Conservation (phyloP, 495 filamentous ascomycete species). For the Lichenothelia convexa region DNA sequence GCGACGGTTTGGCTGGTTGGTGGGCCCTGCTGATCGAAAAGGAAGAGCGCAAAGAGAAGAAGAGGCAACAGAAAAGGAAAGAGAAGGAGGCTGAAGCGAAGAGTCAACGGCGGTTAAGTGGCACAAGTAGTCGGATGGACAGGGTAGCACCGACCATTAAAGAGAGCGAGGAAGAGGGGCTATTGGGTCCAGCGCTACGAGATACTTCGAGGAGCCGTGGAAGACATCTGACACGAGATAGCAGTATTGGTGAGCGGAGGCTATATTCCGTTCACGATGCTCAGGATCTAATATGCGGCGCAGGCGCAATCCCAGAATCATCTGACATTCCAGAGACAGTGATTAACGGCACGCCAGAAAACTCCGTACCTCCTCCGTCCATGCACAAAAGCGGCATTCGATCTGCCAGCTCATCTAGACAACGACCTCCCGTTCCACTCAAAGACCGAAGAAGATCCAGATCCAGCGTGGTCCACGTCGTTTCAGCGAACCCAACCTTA, state of each 20-base stretch:
- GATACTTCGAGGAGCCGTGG: constrained; percentile 22
- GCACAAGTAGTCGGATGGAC: constrained; percentile 68
- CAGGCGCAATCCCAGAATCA: constrained; percentile 42
- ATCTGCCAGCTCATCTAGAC: constrained; percentile 48
- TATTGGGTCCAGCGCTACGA: constrained; percentile 19
- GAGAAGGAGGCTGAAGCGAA: constrained; percentile 70
- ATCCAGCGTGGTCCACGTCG: constrained; percentile 64
- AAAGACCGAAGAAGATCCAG: constrained; percentile 62
- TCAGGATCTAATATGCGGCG: constrained; percentile 56
- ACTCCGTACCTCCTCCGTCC: constrained; percentile 40
- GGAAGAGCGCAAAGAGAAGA: constrained; percentile 73
- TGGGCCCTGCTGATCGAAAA: constrained; percentile 93
- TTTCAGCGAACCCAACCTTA: constrained; percentile 51
- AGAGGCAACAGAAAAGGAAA: constrained; percentile 67
- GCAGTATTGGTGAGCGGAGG: constrained; percentile 10
- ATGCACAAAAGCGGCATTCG: constrained; percentile 63
- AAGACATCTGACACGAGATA: constrained; percentile 16
- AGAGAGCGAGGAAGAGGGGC: constrained; percentile 58
- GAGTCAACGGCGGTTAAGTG: constrained; percentile 63
- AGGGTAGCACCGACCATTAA: constrained; percentile 52
- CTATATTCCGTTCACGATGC: constrained; percentile 25
- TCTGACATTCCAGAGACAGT: no score
- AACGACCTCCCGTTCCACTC: constrained; percentile 62
- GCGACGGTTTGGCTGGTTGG: constrained; percentile 84
- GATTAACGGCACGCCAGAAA: constrained; percentile 22